phyloP scores from a whole-genome alignment of 2,329 filamentous ascomycete species.

The Clonostachys chloroleuca region DNA sequence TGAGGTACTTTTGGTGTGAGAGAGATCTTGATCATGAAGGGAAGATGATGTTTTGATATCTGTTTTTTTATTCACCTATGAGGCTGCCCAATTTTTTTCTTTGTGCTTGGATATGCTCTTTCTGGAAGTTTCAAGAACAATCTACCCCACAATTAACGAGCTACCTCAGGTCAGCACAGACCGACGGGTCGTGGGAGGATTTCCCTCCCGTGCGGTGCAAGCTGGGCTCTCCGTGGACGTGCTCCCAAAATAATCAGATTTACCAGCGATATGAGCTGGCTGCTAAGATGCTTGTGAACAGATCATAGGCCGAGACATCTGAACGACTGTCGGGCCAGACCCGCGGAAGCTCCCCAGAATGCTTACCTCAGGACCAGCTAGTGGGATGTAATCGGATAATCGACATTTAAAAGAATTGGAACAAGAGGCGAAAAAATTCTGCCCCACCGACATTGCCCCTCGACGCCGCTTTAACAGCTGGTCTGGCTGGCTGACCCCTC shows the following conservation, averaged over 20 bases:
- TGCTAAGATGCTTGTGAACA: too few species aligned
- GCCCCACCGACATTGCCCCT: slow-evolving; percentile 56
- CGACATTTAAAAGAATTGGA: background rate
- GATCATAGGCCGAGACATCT: too few species aligned
- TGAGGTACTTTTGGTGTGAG: background rate
- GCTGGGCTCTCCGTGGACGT: too few species aligned
- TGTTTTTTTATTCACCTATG: background rate
- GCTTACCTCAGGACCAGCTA: too few species aligned
- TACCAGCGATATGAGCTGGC: too few species aligned
- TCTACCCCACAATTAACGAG: slow-evolving; percentile 10
- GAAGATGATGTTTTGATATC: slow-evolving; percentile 1
- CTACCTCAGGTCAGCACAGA: too few species aligned
- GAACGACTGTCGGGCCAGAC: too few species aligned
- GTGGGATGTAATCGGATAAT: background rate
- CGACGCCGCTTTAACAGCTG: slow-evolving; percentile 54
- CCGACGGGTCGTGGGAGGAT: background rate
- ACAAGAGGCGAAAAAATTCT: slow-evolving; percentile 17
- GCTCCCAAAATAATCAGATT: too few species aligned
- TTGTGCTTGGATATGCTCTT: slow-evolving; percentile 16
- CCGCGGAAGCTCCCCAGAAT: too few species aligned
- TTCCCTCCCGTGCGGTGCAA: slow-evolving; percentile 1
- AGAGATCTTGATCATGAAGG: background rate
- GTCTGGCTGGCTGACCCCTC: too few species aligned
- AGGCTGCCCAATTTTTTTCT: slow-evolving; percentile 1
- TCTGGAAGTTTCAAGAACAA: slow-evolving; percentile 37